Base-by-base conservation (phyloP, 768 basidiomycete species). In the Tulasnella calospora region DNA sequence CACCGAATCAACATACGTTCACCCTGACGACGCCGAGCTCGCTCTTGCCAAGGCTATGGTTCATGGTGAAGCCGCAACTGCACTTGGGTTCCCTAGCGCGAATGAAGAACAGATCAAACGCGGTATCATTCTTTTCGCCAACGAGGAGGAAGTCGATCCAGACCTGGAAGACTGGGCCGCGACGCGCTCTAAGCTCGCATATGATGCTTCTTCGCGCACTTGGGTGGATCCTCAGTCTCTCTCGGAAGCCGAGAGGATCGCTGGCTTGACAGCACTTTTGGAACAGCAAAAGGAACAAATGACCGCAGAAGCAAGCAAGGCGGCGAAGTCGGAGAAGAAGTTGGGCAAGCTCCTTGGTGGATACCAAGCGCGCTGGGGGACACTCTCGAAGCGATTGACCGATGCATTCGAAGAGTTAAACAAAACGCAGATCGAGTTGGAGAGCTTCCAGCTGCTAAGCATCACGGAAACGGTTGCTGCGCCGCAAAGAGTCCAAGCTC, bases 281-380 rank as follows among this genome's bases (percentile, higher is more conserved):
- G 87, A 89, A 9, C 87, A 90, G 73, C 87, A 87, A 76, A 89
- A 91, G 36, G 91, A 91, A 21, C 83, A 85, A 73, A 95, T 99
- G 91, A 85, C 90, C 44, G 90, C 89, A 82, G 93, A 96, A 82
- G 93, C 94, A 0, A 88, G 87, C 76, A 94, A 92, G 83, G 92
- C 93, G 0, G 84, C 89, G 30, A 99, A 98, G 86, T 83, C 88
- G 7, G 97, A 98, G 87, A 98, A 96, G 89, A 97, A 95, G 84
- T 89, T 99, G 13, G 88, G 87, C 12, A 90, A 95, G 78, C 89
- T 89, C 19, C 89, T 99, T 3, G 96, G 96, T n/a, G 98, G 98
- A 12, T 99, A 99, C 83, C 90, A 94, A 82, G 88, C 89, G 51
- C 90, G 96, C 13, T 90, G 90, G 38, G 88, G 88, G 82, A 88